phyloP scores from a whole-genome alignment of 2,329 filamentous ascomycete genomes.

The Fonsecaea multimorphosa region DNA sequence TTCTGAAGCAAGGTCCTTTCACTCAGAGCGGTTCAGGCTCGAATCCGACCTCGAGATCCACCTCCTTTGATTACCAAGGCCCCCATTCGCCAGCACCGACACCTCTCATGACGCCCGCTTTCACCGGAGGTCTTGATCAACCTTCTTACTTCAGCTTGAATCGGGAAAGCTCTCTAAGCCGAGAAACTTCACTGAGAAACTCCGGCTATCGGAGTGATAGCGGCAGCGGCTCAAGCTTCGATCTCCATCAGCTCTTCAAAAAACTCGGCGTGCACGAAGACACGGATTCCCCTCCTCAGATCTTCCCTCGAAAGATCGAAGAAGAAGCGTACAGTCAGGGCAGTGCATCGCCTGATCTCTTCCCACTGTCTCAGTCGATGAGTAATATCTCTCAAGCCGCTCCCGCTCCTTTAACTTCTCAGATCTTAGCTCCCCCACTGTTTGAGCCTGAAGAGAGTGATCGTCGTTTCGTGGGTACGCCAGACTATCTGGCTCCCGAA shows the following conservation, averaged over 20 bases:
- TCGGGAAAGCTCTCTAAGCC: conserved; percentile 62
- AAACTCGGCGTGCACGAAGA: conserved; percentile 75
- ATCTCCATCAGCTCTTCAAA: conserved; percentile 79
- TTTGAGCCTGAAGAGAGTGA: conserved; percentile 95
- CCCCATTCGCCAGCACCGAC: conserved; percentile 79
- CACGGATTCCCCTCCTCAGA: conserved; percentile 48
- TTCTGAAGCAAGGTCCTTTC: conserved; percentile 91
- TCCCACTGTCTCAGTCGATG: conserved; percentile 65
- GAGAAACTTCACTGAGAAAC: conserved; percentile 69
- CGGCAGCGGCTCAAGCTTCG: conserved; percentile 75
- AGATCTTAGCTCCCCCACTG: conserved; percentile 87
- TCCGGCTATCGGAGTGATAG: conserved; percentile 91
- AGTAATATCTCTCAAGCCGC: conserved; percentile 54
- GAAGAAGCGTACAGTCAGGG: conserved; percentile 75
- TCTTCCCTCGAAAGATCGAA: conserved; percentile 64
- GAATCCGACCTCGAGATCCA: conserved; percentile 85
- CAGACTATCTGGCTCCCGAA: conserved; percentile 95
- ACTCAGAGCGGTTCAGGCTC: conserved; percentile 77
- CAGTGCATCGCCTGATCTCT: conserved; percentile 77
- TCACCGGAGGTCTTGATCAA: conserved; percentile 70
- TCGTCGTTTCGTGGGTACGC: conserved; percentile 92
- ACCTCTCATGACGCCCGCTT: conserved; percentile 82
- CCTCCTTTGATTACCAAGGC: conserved; percentile 87
- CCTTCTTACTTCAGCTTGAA: conserved; percentile 91
- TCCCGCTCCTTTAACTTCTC: conserved; percentile 57